These are phyloP conservation scores for Stylosanthes scabra DNA, from an alignment of 331 rosid species.

Conservation along the genomic window DNA sequence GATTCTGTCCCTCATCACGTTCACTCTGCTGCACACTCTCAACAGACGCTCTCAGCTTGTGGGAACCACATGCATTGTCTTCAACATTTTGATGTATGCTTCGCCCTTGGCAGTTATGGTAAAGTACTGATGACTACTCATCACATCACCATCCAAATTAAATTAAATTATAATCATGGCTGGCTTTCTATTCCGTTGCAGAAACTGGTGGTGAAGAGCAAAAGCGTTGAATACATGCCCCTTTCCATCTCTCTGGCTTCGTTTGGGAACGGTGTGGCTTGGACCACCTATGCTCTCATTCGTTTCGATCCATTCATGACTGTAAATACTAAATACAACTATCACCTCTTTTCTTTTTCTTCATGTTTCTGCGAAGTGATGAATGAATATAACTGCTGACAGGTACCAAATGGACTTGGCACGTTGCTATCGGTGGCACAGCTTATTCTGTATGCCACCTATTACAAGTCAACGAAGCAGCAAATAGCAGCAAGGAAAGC, in stretches of 20 bases:
- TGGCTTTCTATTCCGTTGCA: conserved; percentile 25
- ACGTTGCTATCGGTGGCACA: conserved; percentile 61
- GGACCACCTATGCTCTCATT: conserved; percentile 74
- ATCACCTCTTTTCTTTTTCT: background rate
- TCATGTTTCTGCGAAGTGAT: too few species aligned
- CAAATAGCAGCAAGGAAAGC: conserved; percentile 60
- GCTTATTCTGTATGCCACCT: conserved; percentile 72
- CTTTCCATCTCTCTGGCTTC: conserved; percentile 70
- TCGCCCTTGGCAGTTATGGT: conserved; percentile 84
- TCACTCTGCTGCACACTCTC: conserved; percentile 48
- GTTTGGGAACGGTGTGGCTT: conserved; percentile 67
- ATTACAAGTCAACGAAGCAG: conserved; percentile 70
- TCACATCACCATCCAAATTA: too few species aligned
- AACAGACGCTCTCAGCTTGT: conserved; percentile 61
- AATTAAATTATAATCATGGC: background rate
- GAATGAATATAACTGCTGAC: too few species aligned
- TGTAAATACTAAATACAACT: conserved; percentile 56
- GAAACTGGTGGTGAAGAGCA: conserved; percentile 78
- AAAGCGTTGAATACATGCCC: conserved; percentile 88
- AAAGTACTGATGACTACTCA: background rate
- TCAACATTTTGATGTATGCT: conserved; percentile 91
- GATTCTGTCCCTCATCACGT: conserved; percentile 43
- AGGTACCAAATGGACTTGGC: conserved; percentile 92
- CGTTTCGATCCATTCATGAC: conserved; percentile 76
- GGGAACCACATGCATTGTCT: conserved; percentile 66